phyloP scores from a whole-genome alignment of 495 filamentous ascomycete species.

The Staphylotrichum longicolle region DNA sequence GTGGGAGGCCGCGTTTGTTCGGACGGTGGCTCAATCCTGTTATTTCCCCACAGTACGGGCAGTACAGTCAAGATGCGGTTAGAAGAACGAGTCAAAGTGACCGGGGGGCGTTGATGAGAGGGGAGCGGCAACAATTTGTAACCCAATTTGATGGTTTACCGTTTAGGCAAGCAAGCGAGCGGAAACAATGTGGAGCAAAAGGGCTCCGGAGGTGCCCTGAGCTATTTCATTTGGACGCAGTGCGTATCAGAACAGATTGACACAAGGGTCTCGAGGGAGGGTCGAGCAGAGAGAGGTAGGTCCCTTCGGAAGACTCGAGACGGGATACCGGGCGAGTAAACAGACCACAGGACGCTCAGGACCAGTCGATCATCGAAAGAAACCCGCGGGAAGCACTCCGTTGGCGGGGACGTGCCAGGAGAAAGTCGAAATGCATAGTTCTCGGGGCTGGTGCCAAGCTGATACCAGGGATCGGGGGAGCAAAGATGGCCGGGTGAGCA shows the following conservation, averaged over 20 bases:
- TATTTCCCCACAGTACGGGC: not conserved
- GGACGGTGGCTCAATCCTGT: conserved; percentile 10
- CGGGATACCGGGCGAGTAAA: conserved; percentile 21
- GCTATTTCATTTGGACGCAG: conserved; percentile 40
- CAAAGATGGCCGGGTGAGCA: conserved; percentile 13
- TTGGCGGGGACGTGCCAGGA: conserved; percentile 13
- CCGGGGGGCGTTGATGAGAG: conserved; percentile 13
- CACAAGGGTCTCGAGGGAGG: conserved; percentile 30
- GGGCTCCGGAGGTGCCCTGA: conserved; percentile 24
- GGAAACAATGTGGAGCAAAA: conserved; percentile 37
- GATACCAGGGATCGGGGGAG: conserved; percentile 22
- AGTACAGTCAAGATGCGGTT: conserved; percentile 16
- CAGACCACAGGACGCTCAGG: conserved; percentile 19
- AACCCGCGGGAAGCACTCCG: conserved; percentile 10
- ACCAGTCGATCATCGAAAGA: conserved; percentile 20
- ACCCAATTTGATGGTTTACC: conserved; percentile 23
- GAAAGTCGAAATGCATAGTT: conserved; percentile 17
- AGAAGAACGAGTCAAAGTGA: conserved; percentile 10
- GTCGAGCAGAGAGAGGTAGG: conserved; percentile 22
- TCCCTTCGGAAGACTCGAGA: conserved; percentile 20
- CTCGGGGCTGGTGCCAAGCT: conserved; percentile 7
- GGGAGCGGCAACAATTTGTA: conserved; percentile 28
- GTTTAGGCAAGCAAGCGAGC: conserved; percentile 34
- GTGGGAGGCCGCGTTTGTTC: conserved; percentile 21
- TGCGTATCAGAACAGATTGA: conserved; percentile 43